Evolutionary conservation across 768 basidiomycete species (phyloP).

Genomic region (Psilocybe azurescens): DNA sequence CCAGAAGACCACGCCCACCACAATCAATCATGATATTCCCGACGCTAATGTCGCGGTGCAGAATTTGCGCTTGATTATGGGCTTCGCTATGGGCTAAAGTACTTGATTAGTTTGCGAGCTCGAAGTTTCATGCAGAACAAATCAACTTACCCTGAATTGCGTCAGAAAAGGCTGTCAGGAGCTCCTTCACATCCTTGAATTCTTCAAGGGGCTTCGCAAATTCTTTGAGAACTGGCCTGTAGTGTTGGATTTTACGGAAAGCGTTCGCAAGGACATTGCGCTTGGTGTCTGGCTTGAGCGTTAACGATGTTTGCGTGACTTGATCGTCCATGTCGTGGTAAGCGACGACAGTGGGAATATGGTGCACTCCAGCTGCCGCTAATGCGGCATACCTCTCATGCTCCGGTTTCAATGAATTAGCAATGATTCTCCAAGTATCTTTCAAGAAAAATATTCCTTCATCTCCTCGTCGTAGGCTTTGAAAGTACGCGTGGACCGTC

Average conservation of each 20-base stretch:
- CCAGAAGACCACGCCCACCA: neutral
- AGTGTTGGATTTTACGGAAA: neutral
- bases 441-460: neutral
- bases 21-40: neutral
- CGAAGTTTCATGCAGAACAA: neutral
- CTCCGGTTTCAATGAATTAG: neutral
- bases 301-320: too few species aligned
- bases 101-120: neutral
- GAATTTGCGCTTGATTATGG: neutral
- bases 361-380: too few species aligned
- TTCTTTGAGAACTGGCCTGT: neutral
- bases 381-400: neutral
- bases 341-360: too few species aligned
- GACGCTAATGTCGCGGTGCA: neutral
- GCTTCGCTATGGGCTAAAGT: neutral
- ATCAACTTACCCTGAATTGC: neutral
- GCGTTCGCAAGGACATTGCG: neutral
- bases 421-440: neutral
- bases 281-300: neutral
- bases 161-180: neutral
- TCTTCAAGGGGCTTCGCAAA: neutral
- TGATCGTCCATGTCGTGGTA: too few species aligned
- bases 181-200: neutral
- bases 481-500: neutral
- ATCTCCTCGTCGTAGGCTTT: neutral